Percentiles rank a stretch among this genome's conserved stretches.
Evolutionary conservation across 73 alveolate species (phyloP).

Genomic region (Diophrys appendiculata): DNA sequence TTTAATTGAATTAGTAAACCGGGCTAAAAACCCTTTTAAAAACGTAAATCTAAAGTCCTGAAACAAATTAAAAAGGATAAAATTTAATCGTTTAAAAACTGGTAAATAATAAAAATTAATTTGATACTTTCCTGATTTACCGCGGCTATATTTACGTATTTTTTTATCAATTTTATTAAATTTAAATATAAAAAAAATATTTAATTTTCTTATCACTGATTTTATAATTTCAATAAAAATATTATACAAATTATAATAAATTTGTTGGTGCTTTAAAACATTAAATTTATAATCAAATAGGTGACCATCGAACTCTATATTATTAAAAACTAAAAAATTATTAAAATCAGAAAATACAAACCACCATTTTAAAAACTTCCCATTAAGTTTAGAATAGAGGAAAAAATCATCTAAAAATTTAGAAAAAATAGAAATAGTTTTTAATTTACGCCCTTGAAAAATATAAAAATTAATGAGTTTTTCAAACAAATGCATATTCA

Average conservation of each 20-base stretch:
- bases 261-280: too few species aligned
- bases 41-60: not conserved
- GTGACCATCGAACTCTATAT: too few species aligned
- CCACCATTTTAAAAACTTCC: too few species aligned
- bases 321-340: too few species aligned
- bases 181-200: slow-evolving; percentile 9
- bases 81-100: slow-evolving; percentile 11
- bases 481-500: not conserved
- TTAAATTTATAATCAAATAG: too few species aligned
- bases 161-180: slow-evolving; percentile 22
- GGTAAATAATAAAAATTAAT: slow-evolving; percentile 17
- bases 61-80: slow-evolving; percentile 4
- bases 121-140: slow-evolving; percentile 40
- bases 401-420: too few species aligned
- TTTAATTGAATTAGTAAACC: not conserved
- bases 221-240: too few species aligned
- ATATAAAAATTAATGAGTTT: slow-evolving; percentile 7
- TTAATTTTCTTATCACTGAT: not conserved
- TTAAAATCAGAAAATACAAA: too few species aligned
- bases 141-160: slow-evolving; percentile 26
- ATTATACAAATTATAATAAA: too few species aligned
- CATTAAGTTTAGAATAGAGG: too few species aligned
- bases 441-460: not conserved
- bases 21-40: not conserved
- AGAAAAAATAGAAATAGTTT: not conserved